Conservation (phyloP, 208 protist genomes). For the Naegleria fowleri region DNA sequence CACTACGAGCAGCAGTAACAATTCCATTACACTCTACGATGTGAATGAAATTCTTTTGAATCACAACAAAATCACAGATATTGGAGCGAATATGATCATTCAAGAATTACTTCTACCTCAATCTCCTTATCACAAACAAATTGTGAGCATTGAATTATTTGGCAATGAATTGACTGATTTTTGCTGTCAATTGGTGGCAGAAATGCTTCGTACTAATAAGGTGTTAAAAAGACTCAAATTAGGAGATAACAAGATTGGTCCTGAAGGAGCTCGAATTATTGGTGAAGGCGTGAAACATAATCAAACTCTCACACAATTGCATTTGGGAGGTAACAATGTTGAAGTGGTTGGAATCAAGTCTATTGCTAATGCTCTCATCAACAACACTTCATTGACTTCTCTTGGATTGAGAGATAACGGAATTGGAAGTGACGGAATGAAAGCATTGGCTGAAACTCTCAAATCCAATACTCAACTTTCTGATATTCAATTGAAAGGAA, state of each 20-base stretch:
- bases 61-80: constrained; percentile 20
- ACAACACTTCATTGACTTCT: not conserved
- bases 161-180: not conserved
- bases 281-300: not conserved
- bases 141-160: constrained; percentile 19
- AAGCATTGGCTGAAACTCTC: not conserved
- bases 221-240: constrained; percentile 7
- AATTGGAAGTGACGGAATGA: not conserved
- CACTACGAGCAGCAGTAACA: not conserved
- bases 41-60: constrained; percentile 26
- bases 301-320: not conserved
- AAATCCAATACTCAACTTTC: not conserved
- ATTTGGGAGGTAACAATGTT: constrained; percentile 18
- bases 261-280: not conserved
- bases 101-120: not conserved
- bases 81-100: not conserved
- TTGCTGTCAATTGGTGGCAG: not conserved
- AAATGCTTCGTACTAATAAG: not conserved
- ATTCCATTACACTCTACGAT: not conserved
- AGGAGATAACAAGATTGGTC: constrained; percentile 7
- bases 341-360: not conserved
- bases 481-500: constrained; percentile 30
- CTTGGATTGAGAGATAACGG: constrained; percentile 18
- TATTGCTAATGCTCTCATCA: not conserved
- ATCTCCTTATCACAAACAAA: not conserved